These are phyloP conservation scores for Eucalyptus cladocalyx DNA, from an alignment of 345 rosid species.

Conservation along the genomic window DNA sequence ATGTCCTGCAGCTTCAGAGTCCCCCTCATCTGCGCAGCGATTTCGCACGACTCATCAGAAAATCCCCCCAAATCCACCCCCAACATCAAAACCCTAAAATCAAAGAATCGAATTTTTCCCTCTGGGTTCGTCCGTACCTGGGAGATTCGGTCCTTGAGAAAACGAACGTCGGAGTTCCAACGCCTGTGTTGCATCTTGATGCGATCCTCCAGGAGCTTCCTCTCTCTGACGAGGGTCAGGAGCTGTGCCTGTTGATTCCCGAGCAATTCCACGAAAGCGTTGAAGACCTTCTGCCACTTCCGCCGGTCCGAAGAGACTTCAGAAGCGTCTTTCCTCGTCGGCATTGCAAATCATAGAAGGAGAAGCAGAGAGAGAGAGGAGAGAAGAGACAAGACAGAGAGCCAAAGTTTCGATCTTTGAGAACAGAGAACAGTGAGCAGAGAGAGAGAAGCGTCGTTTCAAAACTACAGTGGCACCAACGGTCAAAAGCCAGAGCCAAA, in stretches of 20 bases:
- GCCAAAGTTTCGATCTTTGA: not conserved
- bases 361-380: not conserved
- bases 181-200: conserved; percentile 27
- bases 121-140: conserved; percentile 14
- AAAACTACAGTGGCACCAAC: not conserved
- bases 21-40: conserved; percentile 21
- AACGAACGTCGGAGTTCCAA: conserved; percentile 37
- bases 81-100: not conserved
- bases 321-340: conserved; percentile 9
- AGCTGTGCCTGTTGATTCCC: conserved; percentile 60
- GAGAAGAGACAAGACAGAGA: not conserved
- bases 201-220: conserved; percentile 46
- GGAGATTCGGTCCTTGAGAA: conserved; percentile 36
- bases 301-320: conserved; percentile 22
- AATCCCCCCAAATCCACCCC: not conserved
- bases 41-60: not conserved
- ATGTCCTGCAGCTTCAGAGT: conserved; percentile 29
- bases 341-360: not conserved
- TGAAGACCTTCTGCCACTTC: conserved; percentile 57
- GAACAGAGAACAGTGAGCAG: not conserved
- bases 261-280: conserved; percentile 35
- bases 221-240: conserved; percentile 38
- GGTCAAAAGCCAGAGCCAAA: not conserved
- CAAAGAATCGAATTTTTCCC: conserved; percentile 1
- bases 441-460: not conserved